Base-by-base conservation (phyloP, 2,329 filamentous ascomycete genomes). In the Biscogniauxia marginata region DNA sequence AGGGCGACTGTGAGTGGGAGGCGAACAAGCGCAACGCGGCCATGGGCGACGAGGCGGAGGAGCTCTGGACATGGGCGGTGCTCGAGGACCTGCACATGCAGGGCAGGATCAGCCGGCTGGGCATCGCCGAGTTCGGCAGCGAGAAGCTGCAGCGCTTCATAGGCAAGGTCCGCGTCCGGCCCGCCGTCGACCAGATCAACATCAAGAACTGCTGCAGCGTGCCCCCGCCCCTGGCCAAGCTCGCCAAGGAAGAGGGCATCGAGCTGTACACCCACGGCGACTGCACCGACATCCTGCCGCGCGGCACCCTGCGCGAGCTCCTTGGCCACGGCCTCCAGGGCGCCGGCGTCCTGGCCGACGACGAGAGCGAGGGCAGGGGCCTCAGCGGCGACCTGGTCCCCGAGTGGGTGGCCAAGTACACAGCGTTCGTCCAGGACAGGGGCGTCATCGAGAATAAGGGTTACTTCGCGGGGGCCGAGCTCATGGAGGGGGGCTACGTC, bases 371-470 rank as follows among this genome's bases (percentile, higher is more conserved):
- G 11, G 71, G 73, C 18, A 73, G 77, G 8, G 88, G 89, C 0
- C 77, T 96, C 55, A 80, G 83, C 63, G 93, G 91, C 4, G 86
- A 96, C 62, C 82, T 98, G 49, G 83, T 85, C 56, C 93, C 95
- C 23, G 87, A 93, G 71, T 99, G 95, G 93, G 95, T 98, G 23
- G 88, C 93, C 64, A 96, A 98, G 72, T 99, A 99, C 72, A 97
- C 93, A 39, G 95, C 95, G 1, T 93, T 98, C 56, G 91, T 98
- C 44, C 89, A 90, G 72, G 89, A 98, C 71, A 82, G 95, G 53
- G 95, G 95, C 13, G 95, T 99, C 7, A 93, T 99, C 63, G 95
- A 99, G 79, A 96, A 95, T 71, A 99, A 98, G 79, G 95, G 95
- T 7, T 98, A 97, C 74, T 97, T 97, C 78, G 93, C 93, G 1